These are phyloP conservation scores for Dissophora ornata DNA, from an alignment of 192 early-diverging fungal species.

Conservation along the genomic window DNA sequence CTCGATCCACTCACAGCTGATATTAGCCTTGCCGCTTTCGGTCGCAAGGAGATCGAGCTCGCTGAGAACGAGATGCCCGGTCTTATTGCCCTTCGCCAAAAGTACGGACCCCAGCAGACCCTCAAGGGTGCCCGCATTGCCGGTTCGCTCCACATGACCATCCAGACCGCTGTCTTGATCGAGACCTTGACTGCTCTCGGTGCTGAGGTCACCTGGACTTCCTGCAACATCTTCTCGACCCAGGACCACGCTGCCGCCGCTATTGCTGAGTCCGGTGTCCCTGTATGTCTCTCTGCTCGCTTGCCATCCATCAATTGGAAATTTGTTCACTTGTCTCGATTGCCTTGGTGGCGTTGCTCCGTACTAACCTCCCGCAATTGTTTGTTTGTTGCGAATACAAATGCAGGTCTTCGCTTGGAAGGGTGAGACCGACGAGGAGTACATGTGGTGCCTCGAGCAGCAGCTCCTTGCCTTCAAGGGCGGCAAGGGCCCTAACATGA, in stretches of 20 bases:
- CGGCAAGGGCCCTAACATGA: conserved; percentile 96
- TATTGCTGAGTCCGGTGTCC: conserved; percentile 95
- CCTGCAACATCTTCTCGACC: conserved; percentile 90
- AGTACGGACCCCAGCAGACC: conserved; percentile 90
- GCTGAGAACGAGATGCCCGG: conserved; percentile 99
- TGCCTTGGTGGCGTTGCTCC: conserved; percentile 87
- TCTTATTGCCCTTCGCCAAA: conserved; percentile 92
- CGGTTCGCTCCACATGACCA: conserved; percentile 99
- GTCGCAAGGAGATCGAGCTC: conserved; percentile 95
- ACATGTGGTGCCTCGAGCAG: conserved; percentile 99
- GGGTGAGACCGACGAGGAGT: conserved; percentile 99
- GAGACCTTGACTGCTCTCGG: conserved; percentile 96
- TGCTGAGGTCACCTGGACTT: conserved; percentile 88
- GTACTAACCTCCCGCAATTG: no score
- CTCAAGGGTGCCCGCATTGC: conserved; percentile 95
- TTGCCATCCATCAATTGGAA: no score
- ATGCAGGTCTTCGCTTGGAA: conserved; percentile 95
- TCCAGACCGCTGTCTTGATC: conserved; percentile 98
- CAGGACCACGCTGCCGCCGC: conserved; percentile 99
- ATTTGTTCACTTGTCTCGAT: no score
- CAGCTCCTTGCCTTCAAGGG: conserved; percentile 92
- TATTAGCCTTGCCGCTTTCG: conserved; percentile 82
- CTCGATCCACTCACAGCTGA: no score
- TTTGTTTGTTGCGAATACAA: no score
- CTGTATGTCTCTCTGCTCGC: conserved; percentile 76